Evolutionary conservation across 768 basidiomycete species (phyloP).

Genomic region (Mycena epipterygia): DNA sequence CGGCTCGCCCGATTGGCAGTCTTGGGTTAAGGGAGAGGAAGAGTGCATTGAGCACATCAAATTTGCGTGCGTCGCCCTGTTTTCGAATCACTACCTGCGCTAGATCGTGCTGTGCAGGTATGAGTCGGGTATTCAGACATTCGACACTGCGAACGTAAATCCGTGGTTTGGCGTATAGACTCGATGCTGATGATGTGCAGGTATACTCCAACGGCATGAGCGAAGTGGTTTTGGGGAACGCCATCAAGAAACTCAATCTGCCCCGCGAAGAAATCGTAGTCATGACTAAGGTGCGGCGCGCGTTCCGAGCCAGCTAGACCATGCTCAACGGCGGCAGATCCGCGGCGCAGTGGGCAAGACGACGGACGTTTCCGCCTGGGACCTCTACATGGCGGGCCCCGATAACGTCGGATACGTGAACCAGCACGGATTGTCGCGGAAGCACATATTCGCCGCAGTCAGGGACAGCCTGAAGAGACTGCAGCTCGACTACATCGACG

Average conservation of each 20-base stretch:
- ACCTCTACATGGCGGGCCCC: neutral
- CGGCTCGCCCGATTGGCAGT: conserved; percentile 42
- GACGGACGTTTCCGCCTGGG: neutral
- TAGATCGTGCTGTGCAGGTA: conserved; percentile 44
- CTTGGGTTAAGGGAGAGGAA: conserved; percentile 53
- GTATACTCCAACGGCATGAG: conserved; percentile 75
- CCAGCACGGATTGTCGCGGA: neutral
- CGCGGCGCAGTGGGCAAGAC: neutral
- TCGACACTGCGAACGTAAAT: conserved; percentile 67
- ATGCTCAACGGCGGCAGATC: neutral
- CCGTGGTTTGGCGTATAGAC: too few relatives aligned
- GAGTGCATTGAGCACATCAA: conserved; percentile 54
- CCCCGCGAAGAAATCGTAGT: conserved; percentile 83
- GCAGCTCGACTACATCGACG: conserved; percentile 81
- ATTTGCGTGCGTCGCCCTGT: neutral
- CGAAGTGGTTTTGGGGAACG: conserved; percentile 72
- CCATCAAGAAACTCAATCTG: conserved; percentile 49
- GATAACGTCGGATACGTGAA: conserved; percentile 9
- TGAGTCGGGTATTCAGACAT: conserved; percentile 72
- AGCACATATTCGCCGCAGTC: conserved; percentile 81
- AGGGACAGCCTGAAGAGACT: conserved; percentile 73
- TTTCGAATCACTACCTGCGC: conserved; percentile 3
- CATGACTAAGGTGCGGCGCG: conserved; percentile 67
- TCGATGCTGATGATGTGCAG: conserved; percentile 43
- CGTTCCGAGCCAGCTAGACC: neutral